Evolutionary conservation across 169 alveolate species (phyloP).

Genomic region (Cryptosporidium viatorum): DNA sequence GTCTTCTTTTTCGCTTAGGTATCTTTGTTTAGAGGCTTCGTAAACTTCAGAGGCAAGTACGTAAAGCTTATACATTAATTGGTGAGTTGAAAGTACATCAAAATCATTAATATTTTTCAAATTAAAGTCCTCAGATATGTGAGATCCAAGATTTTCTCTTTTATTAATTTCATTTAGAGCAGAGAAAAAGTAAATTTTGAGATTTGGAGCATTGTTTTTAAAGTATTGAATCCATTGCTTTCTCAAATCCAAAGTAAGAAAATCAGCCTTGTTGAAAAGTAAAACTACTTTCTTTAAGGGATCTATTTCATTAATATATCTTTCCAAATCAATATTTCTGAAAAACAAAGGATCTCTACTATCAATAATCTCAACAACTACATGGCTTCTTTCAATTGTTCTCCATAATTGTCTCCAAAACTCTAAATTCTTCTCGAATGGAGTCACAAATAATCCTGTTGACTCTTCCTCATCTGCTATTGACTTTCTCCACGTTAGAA

Average conservation of each 20-base stretch:
- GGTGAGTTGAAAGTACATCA: conserved; percentile 50
- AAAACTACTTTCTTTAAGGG: conserved; percentile 88
- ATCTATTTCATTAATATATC: conserved; percentile 91
- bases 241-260: conserved; percentile 89
- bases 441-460: conserved; percentile 93
- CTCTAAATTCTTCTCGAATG: conserved; percentile 98
- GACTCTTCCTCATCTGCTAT: conserved; percentile 92
- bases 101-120: not conserved
- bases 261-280: conserved; percentile 95
- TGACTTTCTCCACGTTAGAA: conserved; percentile 89
- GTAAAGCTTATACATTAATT: conserved; percentile 21
- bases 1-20: not conserved
- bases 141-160: conserved; percentile 7
- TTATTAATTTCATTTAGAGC: conserved; percentile 84
- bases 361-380: conserved; percentile 95
- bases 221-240: conserved; percentile 92
- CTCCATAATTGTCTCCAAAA: conserved; percentile 99
- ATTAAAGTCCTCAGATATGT: not conserved
- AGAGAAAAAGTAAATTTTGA: conserved; percentile 92
- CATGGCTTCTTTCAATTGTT: conserved; percentile 94
- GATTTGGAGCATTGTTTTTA: conserved; percentile 79
- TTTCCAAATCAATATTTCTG: conserved; percentile 89
- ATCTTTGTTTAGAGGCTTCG: conserved; percentile 26
- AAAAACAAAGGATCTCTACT: conserved; percentile 97
- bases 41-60: conserved; percentile 1